phyloP scores from a whole-genome alignment of 2,329 filamentous ascomycete genomes.

The Cytospora mali region DNA sequence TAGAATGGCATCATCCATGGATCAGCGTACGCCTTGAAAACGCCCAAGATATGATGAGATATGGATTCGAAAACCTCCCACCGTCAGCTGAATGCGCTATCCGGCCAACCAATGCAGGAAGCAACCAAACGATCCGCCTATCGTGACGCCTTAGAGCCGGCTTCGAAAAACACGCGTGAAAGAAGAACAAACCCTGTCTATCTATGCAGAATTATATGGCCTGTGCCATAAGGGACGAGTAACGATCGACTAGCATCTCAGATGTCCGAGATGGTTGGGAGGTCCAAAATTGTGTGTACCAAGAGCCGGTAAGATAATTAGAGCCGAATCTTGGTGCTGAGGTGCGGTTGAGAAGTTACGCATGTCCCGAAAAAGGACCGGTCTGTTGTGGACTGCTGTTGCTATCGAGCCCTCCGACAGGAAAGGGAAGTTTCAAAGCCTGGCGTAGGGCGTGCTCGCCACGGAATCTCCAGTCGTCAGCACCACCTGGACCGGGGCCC shows the following conservation, averaged over 20 bases:
- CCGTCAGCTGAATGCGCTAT: conserved; percentile 18
- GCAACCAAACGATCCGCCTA: conserved; percentile 14
- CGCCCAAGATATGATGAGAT: conserved; percentile 18
- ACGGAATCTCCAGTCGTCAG: conserved; percentile 21
- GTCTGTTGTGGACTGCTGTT: conserved; percentile 20
- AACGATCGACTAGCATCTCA: conserved; percentile 16
- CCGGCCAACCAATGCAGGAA: conserved; percentile 25
- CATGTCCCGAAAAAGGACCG: conserved; percentile 20
- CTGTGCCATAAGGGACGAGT: conserved; percentile 12
- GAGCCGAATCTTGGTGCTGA: neutral
- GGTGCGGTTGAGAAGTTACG: conserved; percentile 5
- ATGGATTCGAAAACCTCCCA: conserved; percentile 9
- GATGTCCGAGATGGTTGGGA: conserved; percentile 8
- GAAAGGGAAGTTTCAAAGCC: conserved; percentile 21
- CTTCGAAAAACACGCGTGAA: conserved; percentile 20
- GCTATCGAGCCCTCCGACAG: conserved; percentile 21
- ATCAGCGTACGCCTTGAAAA: conserved; percentile 20
- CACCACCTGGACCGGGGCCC: conserved; percentile 2
- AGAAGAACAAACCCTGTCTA: conserved; percentile 14
- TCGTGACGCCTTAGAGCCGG: conserved; percentile 21
- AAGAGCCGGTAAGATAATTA: conserved; percentile 6
- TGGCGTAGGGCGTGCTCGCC: conserved; percentile 27
- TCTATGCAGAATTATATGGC: conserved; percentile 25
- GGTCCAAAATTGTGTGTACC: conserved; percentile 7
- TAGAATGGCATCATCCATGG: conserved; percentile 8